Evolutionary conservation across 139 green algal genomes (phyloP), one percentile per base, ranked within the genome.

Genomic region (Yamagishiella unicocca): DNA sequence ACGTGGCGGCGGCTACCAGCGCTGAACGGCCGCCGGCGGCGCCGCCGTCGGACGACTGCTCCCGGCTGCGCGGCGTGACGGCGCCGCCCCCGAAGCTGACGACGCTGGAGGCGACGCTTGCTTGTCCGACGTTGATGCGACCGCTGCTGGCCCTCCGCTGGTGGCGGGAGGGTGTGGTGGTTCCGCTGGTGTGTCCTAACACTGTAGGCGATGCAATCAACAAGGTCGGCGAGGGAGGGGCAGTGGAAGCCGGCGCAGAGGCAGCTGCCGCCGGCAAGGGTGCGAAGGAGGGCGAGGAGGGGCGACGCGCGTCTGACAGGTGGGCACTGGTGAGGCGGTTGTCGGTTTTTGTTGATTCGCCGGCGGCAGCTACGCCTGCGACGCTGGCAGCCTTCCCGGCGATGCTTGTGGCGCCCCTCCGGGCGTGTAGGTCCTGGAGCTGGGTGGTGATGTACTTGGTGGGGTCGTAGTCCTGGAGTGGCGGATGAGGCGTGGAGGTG

Each of bases 401-500:
- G 22, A 67, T 37, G n/a, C 29, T 66, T n/a, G 45, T 31, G 43
- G 33, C 84, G 29, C 72, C 70, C 4, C 84, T 25, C 25, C 84
- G 84, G 3, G 37, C 38, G 45, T 89, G 84, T 12, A 89, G 54
- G 29, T 81, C 84, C 54, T 77, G 19, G 31, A 89, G 72, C 84
- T 83, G 73, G 2, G 22, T 37, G 22, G 4, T 29, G 4, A 89
- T 53, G 84, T 89, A 89, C n/a, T 78, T 78, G 0, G 31, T 46
- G 33, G 80, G 66, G 35, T 89, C 84, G 38, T 84, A 75, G 55
- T 89, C 84, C 84, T 89, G 72, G 4, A 25, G 64, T 22, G 33
- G 67, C 6, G 67, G 35, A 7, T 27, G 67, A n/a, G 62, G 62
- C 17, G 29, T 35, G 62, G 29, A 31, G 29, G 27, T 35, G 62